A percentile compares a stretch with the other conserved stretches of the same genome.
These are phyloP conservation scores for Hippophae gyantsensis DNA, from an alignment of 306 rosid genomes.

Conservation along the genomic window DNA sequence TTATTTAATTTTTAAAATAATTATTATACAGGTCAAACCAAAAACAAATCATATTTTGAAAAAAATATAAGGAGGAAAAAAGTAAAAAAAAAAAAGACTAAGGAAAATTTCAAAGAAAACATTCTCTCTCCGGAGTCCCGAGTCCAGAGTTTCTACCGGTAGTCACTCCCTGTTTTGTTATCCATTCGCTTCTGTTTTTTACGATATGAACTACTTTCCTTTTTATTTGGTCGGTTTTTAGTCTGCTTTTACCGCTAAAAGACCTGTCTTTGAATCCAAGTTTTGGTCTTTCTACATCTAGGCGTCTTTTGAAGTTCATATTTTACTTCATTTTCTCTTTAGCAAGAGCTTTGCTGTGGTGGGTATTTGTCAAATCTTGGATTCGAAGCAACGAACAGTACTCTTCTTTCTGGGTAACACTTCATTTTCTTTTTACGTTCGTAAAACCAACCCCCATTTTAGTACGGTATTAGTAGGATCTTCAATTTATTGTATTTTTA, in stretches of 20 bases:
- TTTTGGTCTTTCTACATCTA: conserved; percentile 26
- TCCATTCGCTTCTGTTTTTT: conserved; percentile 11
- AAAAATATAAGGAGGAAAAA: too few species aligned
- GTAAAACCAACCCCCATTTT: conserved; percentile 19
- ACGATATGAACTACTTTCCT: neutral
- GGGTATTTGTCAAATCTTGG: conserved; percentile 36
- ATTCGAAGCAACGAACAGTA: conserved; percentile 17
- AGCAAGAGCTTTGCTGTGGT: conserved; percentile 10
- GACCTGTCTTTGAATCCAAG: conserved; percentile 68
- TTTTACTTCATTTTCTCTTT: conserved; percentile 19
- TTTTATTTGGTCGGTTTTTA: neutral
- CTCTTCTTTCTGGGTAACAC: conserved; percentile 17
- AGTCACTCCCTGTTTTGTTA: conserved; percentile 7
- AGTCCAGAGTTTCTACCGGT: neutral
- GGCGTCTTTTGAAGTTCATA: conserved; percentile 31
- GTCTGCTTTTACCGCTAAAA: conserved; percentile 9
- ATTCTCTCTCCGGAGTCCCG: neutral
- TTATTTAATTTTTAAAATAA: too few species aligned
- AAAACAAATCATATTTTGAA: too few species aligned
- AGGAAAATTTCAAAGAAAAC: neutral
- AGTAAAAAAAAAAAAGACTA: neutral
- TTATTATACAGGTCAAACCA: too few species aligned
- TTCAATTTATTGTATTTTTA: conserved; percentile 10
- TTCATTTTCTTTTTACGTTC: conserved; percentile 13
- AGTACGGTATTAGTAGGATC: conserved; percentile 24